A percentile compares a stretch with the other conserved stretches of the same genome.
phyloP scores from a whole-genome alignment of 2,329 filamentous ascomycete species.

The Exophiala phaeomuriformis region DNA sequence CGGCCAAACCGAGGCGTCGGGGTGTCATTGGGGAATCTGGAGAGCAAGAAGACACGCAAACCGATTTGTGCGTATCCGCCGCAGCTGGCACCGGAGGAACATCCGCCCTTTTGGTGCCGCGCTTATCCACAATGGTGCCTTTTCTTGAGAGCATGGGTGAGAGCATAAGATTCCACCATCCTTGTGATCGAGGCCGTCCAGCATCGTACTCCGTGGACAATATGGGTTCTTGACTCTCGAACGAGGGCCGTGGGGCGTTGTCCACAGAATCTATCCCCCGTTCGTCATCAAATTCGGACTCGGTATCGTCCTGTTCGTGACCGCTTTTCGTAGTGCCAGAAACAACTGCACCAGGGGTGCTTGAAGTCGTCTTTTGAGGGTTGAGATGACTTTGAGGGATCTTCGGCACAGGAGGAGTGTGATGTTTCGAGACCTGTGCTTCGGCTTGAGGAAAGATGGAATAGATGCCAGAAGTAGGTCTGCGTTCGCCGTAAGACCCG shows the following conservation, averaged over 20 bases:
- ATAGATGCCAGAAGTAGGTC: conserved; percentile 40
- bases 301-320: background rate
- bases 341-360: background rate
- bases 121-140: conserved; percentile 32
- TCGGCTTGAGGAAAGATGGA: conserved; percentile 32
- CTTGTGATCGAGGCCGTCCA: conserved; percentile 39
- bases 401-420: conserved; percentile 37
- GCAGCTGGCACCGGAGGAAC: conserved; percentile 11
- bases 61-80: conserved; percentile 1
- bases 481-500: background rate
- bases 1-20: conserved; percentile 22
- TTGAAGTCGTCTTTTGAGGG: background rate
- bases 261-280: background rate
- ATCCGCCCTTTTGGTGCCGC: background rate
- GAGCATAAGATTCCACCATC: conserved; percentile 45
- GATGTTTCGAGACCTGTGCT: conserved; percentile 13
- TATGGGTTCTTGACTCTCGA: conserved; percentile 30
- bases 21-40: conserved; percentile 34
- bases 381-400: conserved; percentile 28
- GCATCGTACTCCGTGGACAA: conserved; percentile 25
- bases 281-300: conserved; percentile 5
- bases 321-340: background rate
- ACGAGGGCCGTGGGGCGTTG: conserved; percentile 21
- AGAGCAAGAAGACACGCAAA: conserved; percentile 22
- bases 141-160: conserved; percentile 39